Evolutionary conservation across 306 rosid genomes (phyloP), one percentile per base, ranked within the genome.

Genomic region (Inga oerstediana): DNA sequence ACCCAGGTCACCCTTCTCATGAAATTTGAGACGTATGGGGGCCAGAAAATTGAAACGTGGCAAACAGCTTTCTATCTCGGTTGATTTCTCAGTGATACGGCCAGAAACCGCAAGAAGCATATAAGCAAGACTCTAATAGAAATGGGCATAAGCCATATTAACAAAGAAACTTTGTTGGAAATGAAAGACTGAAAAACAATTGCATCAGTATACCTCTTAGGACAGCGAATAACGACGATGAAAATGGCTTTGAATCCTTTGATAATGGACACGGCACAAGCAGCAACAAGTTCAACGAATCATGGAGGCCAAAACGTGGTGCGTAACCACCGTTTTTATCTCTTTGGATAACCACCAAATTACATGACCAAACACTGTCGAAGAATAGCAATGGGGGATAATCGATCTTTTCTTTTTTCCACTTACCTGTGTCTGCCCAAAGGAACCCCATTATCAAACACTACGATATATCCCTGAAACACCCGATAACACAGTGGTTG

Each of bases 101-200:
- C 14, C 4, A 34, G 85, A 91, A 67, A 86, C 81, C 68, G 81
- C 88, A 65, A 91, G 81, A n/a, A 83, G 88, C 39, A 74, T 84
- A 78, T 86, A 88, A 20, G 89, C 90, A 61, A 88, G 77, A 54
- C 87, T 84, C 85, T 85, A 83, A 10, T 89, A 89, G 54, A 91
- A 93, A 67, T 86, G 84, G 35, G 90, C 69, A 79, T 87, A 81
- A 58, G 84, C 88, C 87, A 91, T 35, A 66, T 84, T 79, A 59
- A 10, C 34, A 19, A 20, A 1, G 35, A 15, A 27, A n/a, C 35
- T 12, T 41, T 11, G 52, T n/a, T 43, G 56, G 35, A 44, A 69
- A 39, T 10, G 74, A 10, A 69, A 19, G 74, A 69, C 16, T 24
- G 24, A 69, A 10, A 39, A 69, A 46, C 32, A 39, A 69, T 39